These are phyloP conservation scores for Globomyces pollinis-pini DNA, from an alignment of 192 early-diverging fungal species.

Conservation along the genomic window DNA sequence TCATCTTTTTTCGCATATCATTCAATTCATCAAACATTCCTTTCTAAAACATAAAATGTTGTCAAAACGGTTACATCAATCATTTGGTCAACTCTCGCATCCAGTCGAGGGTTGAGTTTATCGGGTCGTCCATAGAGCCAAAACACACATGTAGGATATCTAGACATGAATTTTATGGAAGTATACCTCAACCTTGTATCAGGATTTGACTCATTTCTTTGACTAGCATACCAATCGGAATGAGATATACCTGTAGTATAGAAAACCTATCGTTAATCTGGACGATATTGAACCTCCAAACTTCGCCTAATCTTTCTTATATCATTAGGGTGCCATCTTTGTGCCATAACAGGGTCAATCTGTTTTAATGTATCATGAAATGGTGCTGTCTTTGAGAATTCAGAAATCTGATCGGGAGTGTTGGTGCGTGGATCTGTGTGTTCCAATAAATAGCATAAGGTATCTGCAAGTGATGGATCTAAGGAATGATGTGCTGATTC, in stretches of 20 bases:
- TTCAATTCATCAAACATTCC: conserved; percentile 45
- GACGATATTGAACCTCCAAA: too few relatives aligned
- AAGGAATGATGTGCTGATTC: not conserved
- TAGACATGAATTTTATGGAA: too few relatives aligned
- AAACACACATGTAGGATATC: conserved; percentile 65
- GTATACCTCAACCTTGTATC: conserved; percentile 23
- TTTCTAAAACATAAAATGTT: too few relatives aligned
- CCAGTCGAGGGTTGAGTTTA: conserved; percentile 66
- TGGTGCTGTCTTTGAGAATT: conserved; percentile 19
- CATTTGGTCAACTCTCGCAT: conserved; percentile 84
- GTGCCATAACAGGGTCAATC: conserved; percentile 81
- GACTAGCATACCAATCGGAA: conserved; percentile 65
- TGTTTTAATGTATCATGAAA: conserved; percentile 60
- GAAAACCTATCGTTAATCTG: too few relatives aligned
- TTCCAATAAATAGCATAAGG: not conserved
- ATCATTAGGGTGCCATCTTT: conserved; percentile 85
- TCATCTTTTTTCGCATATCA: conserved; percentile 40
- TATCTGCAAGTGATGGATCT: not conserved
- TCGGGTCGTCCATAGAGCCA: conserved; percentile 77
- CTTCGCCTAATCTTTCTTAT: conserved; percentile 77
- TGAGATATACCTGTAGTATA: conserved; percentile 65
- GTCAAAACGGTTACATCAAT: too few relatives aligned
- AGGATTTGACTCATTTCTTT: conserved; percentile 24
- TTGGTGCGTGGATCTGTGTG: conserved; percentile 12
- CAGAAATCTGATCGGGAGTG: conserved; percentile 2